A percentile compares a stretch with the other conserved stretches of the same genome.
Evolutionary conservation across 805 yeast genomes (phyloP).

Genomic region (Clavispora asparagi): DNA sequence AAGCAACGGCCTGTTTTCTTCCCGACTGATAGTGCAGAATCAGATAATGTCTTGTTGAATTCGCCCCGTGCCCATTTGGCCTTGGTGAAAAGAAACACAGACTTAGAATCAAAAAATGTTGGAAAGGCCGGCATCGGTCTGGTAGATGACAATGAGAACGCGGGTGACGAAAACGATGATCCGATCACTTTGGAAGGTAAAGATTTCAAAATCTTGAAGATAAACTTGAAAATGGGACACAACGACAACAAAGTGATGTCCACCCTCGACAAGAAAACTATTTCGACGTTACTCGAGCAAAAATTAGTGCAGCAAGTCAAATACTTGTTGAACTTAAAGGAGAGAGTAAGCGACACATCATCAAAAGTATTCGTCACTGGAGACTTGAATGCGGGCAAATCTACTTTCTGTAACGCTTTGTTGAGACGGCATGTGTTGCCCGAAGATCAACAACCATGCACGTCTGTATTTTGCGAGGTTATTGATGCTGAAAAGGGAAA

Average conservation of each 20-base stretch:
- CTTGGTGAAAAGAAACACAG: slow-evolving; percentile 38
- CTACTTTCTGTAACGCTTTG: slow-evolving; percentile 90
- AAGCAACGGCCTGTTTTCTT: slow-evolving; percentile 55
- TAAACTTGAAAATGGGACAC: slow-evolving; percentile 56
- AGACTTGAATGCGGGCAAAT: slow-evolving; percentile 93
- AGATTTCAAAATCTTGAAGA: slow-evolving; percentile 52
- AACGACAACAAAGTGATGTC: slow-evolving; percentile 37
- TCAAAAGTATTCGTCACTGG: slow-evolving; percentile 96
- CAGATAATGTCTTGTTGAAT: slow-evolving; percentile 37
- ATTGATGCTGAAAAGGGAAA: slow-evolving; percentile 72
- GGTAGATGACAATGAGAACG: slow-evolving; percentile 1
- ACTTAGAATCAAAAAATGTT: slow-evolving; percentile 11
- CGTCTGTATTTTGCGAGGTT: slow-evolving; percentile 93
- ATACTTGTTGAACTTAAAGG: slow-evolving; percentile 68
- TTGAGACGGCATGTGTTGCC: slow-evolving; percentile 76
- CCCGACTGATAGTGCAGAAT: slow-evolving; percentile 41
- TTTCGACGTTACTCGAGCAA: slow-evolving; percentile 64
- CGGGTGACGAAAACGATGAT: slow-evolving; percentile 9
- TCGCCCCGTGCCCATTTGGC: slow-evolving; percentile 51
- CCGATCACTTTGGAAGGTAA: slow-evolving; percentile 24
- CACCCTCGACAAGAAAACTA: slow-evolving; percentile 59
- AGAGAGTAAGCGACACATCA: slow-evolving; percentile 82
- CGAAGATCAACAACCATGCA: slow-evolving; percentile 97
- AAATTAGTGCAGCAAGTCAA: slow-evolving; percentile 60
- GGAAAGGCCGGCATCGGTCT: slow-evolving; percentile 14